phyloP scores from a whole-genome alignment of 169 alveolate species.

The Perkinsus olseni region DNA sequence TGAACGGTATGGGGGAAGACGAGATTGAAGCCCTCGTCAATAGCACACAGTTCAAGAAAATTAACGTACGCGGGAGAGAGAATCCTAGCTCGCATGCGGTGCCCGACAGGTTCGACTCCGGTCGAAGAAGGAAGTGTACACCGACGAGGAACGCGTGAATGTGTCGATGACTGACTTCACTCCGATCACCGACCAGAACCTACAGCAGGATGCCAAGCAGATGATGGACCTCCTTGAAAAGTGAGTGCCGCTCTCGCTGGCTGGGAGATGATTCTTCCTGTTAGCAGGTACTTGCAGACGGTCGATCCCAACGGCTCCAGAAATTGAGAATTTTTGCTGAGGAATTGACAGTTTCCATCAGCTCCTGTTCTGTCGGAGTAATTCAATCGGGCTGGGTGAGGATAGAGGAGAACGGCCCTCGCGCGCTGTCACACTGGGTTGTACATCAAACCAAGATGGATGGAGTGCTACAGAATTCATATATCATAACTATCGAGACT shows the following conservation, averaged over 20 bases:
- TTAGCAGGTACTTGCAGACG: not conserved
- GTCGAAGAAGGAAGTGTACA: not conserved
- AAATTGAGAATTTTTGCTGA: too few relatives aligned
- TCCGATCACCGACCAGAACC: not conserved
- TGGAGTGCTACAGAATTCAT: too few relatives aligned
- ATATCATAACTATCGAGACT: too few relatives aligned
- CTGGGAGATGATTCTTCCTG: not conserved
- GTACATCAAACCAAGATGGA: too few relatives aligned
- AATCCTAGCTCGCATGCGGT: too few relatives aligned
- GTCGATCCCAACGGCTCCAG: too few relatives aligned
- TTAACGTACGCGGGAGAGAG: not conserved
- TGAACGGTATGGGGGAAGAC: not conserved
- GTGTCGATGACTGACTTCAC: not conserved
- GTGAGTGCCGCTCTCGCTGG: not conserved
- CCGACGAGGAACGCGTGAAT: not conserved
- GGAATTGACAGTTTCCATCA: too few relatives aligned
- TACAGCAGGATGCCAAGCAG: not conserved
- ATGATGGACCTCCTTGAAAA: not conserved
- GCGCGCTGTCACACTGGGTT: too few relatives aligned
- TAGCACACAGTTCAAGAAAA: not conserved
- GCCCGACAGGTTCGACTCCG: not conserved
- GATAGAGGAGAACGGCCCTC: too few relatives aligned
- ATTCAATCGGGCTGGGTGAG: too few relatives aligned
- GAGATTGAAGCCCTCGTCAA: not conserved
- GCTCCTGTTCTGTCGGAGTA: too few relatives aligned